phyloP scores from a whole-genome alignment of 441 rosid genomes.

The Bocquillonia castaneifolia region DNA sequence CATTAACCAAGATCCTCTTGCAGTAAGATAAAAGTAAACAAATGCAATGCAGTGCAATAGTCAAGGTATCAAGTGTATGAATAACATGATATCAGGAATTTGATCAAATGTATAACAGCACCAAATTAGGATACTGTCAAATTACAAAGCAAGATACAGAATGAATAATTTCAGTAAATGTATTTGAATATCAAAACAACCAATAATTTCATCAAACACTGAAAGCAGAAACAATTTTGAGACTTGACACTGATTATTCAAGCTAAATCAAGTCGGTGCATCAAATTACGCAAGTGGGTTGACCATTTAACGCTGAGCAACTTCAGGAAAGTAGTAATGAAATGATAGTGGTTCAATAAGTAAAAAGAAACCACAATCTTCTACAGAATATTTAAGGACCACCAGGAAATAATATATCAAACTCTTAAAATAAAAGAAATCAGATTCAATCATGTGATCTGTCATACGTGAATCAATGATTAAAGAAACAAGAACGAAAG shows the following conservation, averaged over 20 bases:
- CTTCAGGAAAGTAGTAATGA: neutral
- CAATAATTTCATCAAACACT: neutral
- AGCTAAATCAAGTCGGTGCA: neutral
- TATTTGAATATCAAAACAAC: neutral
- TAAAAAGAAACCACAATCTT: neutral
- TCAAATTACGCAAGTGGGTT: slow-evolving; percentile 2
- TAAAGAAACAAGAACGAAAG: neutral
- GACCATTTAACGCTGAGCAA: neutral
- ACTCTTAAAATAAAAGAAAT: neutral
- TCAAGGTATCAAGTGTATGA: neutral
- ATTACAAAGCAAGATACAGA: neutral
- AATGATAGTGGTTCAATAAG: neutral
- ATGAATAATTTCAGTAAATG: neutral
- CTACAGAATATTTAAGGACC: neutral
- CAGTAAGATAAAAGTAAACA: neutral
- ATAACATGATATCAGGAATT: slow-evolving; percentile 8
- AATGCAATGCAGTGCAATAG: neutral
- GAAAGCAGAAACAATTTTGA: neutral
- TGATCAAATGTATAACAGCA: slow-evolving; percentile 12
- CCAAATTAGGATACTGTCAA: neutral
- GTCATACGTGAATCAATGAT: neutral
- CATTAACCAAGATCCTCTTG: slow-evolving; percentile 5
- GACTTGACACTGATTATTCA: slow-evolving; percentile 7
- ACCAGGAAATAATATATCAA: neutral
- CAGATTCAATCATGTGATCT: neutral